Percentiles rank a stretch among this genome's conserved stretches.
Conservation (phyloP, 108 stramenopile species). For the Fragilaria crotonensis region DNA sequence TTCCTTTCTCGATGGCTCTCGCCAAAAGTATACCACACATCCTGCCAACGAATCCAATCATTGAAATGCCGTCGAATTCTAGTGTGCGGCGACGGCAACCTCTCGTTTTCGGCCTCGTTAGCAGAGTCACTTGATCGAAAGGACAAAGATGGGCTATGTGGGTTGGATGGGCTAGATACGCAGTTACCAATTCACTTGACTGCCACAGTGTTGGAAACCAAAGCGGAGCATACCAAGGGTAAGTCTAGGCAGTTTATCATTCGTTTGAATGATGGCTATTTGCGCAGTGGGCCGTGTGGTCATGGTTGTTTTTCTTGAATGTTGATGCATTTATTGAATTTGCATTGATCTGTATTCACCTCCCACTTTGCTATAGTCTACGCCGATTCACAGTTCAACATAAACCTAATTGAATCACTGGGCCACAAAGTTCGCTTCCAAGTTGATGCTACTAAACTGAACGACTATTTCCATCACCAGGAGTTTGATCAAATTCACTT, state of each 20-base stretch:
- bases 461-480: background rate
- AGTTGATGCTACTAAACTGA: slow-evolving; percentile 12
- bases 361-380: slow-evolving; percentile 7
- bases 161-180: no score
- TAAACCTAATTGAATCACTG: background rate
- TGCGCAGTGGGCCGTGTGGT: no score
- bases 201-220: slow-evolving; percentile 10
- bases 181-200: no score
- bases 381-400: background rate
- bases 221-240: slow-evolving; percentile 5
- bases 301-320: no score
- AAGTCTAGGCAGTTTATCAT: no score
- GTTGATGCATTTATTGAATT: no score
- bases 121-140: background rate
- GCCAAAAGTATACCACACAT: no score
- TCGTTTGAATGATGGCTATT: no score
- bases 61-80: background rate
- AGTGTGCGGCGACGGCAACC: slow-evolving; percentile 6
- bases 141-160: no score
- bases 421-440: slow-evolving; percentile 9
- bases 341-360: background rate
- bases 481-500: slow-evolving; percentile 22
- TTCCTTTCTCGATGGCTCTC: no score
- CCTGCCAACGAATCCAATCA: no score
- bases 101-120: slow-evolving; percentile 8